These are phyloP conservation scores for Spongospora subterranea DNA, from an alignment of 208 protist genomes.

Conservation along the genomic window DNA sequence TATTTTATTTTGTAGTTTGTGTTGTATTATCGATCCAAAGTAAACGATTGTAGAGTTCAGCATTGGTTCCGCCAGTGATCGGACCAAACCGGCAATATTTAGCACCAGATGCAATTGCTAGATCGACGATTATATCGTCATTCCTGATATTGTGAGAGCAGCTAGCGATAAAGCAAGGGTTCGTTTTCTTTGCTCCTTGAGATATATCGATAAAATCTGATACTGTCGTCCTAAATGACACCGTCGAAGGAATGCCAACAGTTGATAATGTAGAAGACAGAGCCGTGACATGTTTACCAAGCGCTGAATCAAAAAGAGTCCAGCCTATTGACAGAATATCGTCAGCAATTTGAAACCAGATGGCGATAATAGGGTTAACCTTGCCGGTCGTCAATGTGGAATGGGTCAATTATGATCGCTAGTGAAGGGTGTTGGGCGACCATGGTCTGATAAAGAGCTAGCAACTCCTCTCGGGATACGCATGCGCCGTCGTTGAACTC, in stretches of 20 bases:
- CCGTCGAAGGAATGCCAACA: not conserved
- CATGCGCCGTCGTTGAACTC: not conserved
- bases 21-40: not conserved
- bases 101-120: not conserved
- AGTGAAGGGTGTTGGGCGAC: not conserved
- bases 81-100: slow-evolving; percentile 22
- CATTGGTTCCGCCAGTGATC: not conserved
- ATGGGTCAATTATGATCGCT: not conserved
- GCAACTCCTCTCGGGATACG: slow-evolving; percentile 26
- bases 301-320: not conserved
- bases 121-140: not conserved
- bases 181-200: not conserved
- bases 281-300: not conserved
- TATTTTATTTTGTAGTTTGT: not conserved
- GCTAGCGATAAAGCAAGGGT: not conserved
- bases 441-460: slow-evolving; percentile 23
- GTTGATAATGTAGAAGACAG: not conserved
- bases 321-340: not conserved
- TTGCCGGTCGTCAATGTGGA: not conserved
- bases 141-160: not conserved
- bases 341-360: not conserved
- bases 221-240: not conserved
- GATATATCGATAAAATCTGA: not conserved
- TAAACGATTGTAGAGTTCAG: not conserved
- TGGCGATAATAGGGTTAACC: not conserved